phyloP scores from a whole-genome alignment of 106 monocot genomes.

The Dendrobium chrysotoxum region DNA sequence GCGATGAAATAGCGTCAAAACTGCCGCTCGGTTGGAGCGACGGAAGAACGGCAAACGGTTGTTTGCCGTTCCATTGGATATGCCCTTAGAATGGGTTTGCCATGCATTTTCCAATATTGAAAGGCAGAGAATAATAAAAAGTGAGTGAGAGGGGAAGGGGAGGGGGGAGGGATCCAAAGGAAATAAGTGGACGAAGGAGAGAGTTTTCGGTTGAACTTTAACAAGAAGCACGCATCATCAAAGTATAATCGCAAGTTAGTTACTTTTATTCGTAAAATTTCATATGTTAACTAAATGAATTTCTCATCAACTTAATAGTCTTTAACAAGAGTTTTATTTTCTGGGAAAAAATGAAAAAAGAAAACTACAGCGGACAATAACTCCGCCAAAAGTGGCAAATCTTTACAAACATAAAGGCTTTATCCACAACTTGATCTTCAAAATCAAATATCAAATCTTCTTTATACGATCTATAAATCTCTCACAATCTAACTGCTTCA shows the following conservation, averaged over 20 bases:
- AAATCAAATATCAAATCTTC: slow-evolving; percentile 24
- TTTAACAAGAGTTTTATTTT: background rate
- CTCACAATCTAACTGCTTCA: slow-evolving; percentile 26
- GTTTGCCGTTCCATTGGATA: too few species aligned
- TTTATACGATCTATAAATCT: slow-evolving; percentile 17
- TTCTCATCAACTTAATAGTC: background rate
- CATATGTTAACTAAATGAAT: background rate
- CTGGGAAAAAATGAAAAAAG: background rate
- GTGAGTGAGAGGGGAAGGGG: too few species aligned
- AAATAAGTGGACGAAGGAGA: too few species aligned
- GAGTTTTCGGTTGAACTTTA: too few species aligned
- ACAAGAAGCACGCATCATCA: background rate
- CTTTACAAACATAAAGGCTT: background rate
- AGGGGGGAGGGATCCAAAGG: too few species aligned
- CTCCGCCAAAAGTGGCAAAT: background rate
- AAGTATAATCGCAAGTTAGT: background rate
- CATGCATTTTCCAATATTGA: too few species aligned
- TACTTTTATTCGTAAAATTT: background rate
- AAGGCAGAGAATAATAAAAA: too few species aligned
- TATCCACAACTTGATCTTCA: background rate
- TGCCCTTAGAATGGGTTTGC: too few species aligned
- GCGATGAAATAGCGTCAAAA: too few species aligned
- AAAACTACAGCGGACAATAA: background rate
- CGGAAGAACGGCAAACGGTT: too few species aligned
- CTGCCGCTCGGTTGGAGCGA: too few species aligned